Conservation (phyloP, 441 rosid species). For the Syzygium malaccense region DNA sequence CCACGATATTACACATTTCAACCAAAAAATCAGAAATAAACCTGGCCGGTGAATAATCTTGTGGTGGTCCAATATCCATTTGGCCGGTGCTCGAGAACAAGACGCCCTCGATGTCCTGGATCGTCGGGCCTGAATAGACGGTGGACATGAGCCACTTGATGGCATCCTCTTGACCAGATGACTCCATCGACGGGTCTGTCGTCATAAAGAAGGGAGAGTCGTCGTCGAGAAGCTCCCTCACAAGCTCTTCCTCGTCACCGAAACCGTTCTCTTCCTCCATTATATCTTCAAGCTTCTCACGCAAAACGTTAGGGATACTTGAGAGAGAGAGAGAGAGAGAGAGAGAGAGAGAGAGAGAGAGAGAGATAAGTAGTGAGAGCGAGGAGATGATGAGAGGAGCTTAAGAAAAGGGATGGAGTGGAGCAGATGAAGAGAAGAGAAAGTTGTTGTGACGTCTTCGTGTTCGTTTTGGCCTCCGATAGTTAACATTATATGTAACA, state of each 20-base stretch:
- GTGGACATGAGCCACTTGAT: slow-evolving; percentile 25
- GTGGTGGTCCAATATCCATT: background rate
- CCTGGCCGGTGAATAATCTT: slow-evolving; percentile 27
- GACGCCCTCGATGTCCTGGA: slow-evolving; percentile 44
- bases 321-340: background rate
- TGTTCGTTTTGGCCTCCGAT: slow-evolving; percentile 3
- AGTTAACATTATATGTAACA: background rate
- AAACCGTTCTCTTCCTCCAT: slow-evolving; percentile 20
- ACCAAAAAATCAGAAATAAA: background rate
- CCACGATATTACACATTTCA: background rate
- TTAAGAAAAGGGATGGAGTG: slow-evolving; percentile 7
- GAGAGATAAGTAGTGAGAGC: slow-evolving; percentile 4
- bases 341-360: background rate
- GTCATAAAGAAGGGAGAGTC: slow-evolving; percentile 20
- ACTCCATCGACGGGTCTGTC: background rate
- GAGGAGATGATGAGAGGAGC: slow-evolving; percentile 4
- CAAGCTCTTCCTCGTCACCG: slow-evolving; percentile 9
- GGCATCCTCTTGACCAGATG: slow-evolving; percentile 14
- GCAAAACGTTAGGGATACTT: background rate
- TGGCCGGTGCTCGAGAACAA: slow-evolving; percentile 15
- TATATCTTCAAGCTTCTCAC: background rate
- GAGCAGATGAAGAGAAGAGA: slow-evolving; percentile 31
- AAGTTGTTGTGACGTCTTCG: slow-evolving; percentile 8
- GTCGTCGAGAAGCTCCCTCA: slow-evolving; percentile 9
- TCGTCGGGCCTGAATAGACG: slow-evolving; percentile 49